These are phyloP conservation scores for Fraxinus cuspidata DNA, from an alignment of 257 asterid genomes.

Conservation along the genomic window DNA sequence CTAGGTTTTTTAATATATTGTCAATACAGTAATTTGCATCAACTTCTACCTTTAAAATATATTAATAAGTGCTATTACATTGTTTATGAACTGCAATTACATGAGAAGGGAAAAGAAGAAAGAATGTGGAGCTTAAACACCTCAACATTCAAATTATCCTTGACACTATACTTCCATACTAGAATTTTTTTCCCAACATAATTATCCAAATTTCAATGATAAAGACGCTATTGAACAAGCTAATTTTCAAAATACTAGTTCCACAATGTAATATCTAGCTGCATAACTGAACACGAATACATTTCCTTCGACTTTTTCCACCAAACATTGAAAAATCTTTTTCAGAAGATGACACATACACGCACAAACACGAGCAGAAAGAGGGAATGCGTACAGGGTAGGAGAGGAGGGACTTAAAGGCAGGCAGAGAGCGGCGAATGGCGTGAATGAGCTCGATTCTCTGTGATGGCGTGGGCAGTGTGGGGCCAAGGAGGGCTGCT, in stretches of 20 bases:
- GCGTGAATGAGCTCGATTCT: constrained; percentile 83
- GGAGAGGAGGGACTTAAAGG: constrained; percentile 66
- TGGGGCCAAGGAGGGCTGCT: constrained; percentile 57
- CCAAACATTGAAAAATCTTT: no score
- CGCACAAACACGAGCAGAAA: background rate
- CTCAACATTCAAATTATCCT: background rate
- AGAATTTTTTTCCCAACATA: background rate
- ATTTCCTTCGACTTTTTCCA: background rate
- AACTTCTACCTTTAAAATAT: background rate
- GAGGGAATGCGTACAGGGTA: constrained; percentile 51
- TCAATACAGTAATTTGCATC: background rate
- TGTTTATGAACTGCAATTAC: background rate
- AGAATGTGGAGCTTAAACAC: background rate
- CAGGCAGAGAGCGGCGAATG: constrained; percentile 67
- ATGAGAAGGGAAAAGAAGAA: background rate
- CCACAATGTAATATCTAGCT: background rate
- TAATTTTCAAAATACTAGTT: background rate
- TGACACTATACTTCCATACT: background rate
- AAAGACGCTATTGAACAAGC: background rate
- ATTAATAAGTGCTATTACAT: background rate
- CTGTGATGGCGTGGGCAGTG: constrained; percentile 78
- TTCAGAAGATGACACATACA: background rate
- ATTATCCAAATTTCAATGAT: background rate
- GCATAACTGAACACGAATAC: background rate
- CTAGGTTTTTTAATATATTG: background rate